Conservation (phyloP, 2,329 filamentous ascomycete species). For the Colletotrichum tropicicola region DNA sequence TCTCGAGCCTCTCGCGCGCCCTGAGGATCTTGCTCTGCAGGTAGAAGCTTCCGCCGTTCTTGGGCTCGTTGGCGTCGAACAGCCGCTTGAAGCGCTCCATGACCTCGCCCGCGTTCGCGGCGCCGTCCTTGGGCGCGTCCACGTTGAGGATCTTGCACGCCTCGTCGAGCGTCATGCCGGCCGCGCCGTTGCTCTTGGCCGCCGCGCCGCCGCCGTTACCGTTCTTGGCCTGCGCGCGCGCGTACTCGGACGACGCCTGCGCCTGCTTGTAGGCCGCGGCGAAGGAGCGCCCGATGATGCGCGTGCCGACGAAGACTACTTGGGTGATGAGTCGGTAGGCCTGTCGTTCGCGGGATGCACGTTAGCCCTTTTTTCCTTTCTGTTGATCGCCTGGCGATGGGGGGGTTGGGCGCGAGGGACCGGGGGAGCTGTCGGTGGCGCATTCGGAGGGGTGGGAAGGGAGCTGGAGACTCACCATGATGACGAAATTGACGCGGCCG, state of each 20-base stretch:
- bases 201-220: constrained; percentile 57
- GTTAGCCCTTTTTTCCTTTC: neutral
- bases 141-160: constrained; percentile 98
- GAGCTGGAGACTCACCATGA: constrained; percentile 25
- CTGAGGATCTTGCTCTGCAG: constrained; percentile 96
- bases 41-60: constrained; percentile 98
- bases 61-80: constrained; percentile 93
- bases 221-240: constrained; percentile 73
- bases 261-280: constrained; percentile 96
- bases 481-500: constrained; percentile 8
- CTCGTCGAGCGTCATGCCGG: constrained; percentile 91
- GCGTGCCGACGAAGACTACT: constrained; percentile 88
- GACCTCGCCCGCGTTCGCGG: constrained; percentile 81
- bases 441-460: neutral
- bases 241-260: constrained; percentile 84
- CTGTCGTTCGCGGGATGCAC: neutral
- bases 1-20: constrained; percentile 90
- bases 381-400: neutral
- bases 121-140: constrained; percentile 81
- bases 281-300: constrained; percentile 93
- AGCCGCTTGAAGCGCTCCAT: constrained; percentile 91
- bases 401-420: neutral
- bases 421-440: neutral
- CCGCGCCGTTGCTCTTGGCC: constrained; percentile 53
- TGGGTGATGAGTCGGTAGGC: constrained; percentile 75